Evolutionary conservation across 2,329 filamentous ascomycete genomes (phyloP), one percentile per base, ranked within the genome.

Genomic region (Laburnicola sp.): DNA sequence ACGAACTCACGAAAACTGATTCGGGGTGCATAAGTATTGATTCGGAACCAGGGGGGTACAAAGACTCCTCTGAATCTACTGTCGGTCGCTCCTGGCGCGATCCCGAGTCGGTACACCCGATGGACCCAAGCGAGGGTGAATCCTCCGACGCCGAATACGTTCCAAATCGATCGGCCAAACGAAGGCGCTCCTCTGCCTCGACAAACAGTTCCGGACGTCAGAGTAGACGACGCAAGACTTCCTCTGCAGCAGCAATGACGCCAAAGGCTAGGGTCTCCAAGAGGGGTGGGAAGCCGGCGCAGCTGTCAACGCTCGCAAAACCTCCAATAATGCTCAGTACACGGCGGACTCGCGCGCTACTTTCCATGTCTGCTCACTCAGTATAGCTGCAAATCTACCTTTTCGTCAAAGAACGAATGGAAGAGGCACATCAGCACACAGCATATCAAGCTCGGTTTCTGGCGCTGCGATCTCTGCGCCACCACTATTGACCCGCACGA

Each of bases 351-450:
- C 56, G 11, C 56, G 22, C 80, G 83, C 0, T 80, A 83, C 0
- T 94, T 93, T 65, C 78, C 80, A 23, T 97, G 93, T 71, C 85
- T 90, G 50, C 91, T 97, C 69, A 77, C 82, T 27, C 86, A 83
- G 48, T 94, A 91, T 50, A 88, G 87, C 30, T 97, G 93, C 74
- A 58, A 56, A 0, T 83, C 85, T 2, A 85, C 80, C 0, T 96
- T 96, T 65, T 80, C 82, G 2, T 86, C 82, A 60, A 96, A 96
- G 75, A 96, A 96, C 68, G 92, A 97, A 71, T 97, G 93, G 93
- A 97, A 97, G 72, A 85, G 93, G 0, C 93, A 97, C 68, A 84
- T 93, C 63, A 76, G 79, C 28, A 88, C 87, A 0, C 88, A 96
- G 66, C 93, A 97, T 66, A 78, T 96, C 22, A 82, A 86, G 47